phyloP scores from a whole-genome alignment of 2,329 filamentous ascomycete genomes.

The Arthrinium phaeospermum region DNA sequence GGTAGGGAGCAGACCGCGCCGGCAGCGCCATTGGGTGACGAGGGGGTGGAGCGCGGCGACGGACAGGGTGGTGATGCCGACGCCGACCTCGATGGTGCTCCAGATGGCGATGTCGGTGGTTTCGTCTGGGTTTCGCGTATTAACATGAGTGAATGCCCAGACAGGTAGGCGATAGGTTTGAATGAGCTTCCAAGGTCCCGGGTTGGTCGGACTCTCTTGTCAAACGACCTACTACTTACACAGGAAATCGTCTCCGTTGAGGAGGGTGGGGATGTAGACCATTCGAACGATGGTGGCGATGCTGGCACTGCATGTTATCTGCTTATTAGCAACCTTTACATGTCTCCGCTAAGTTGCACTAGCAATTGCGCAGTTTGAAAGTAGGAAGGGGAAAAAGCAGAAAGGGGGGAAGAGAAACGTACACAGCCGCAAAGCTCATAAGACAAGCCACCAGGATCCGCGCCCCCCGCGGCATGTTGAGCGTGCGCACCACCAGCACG shows the following conservation, averaged over 20 bases:
- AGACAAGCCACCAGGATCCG: slow-evolving; percentile 19
- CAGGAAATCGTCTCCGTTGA: slow-evolving; percentile 22
- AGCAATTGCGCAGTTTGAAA: neutral
- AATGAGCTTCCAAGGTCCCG: too few species aligned
- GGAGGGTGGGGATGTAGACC: neutral
- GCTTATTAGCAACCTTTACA: neutral
- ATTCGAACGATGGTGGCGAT: slow-evolving; percentile 1
- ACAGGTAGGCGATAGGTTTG: too few species aligned
- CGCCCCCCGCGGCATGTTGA: slow-evolving; percentile 17
- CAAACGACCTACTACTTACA: neutral
- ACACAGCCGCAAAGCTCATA: slow-evolving; percentile 20
- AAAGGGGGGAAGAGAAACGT: neutral
- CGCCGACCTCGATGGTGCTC: slow-evolving; percentile 10
- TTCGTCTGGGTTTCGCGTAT: neutral
- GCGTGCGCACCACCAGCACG: slow-evolving; percentile 18
- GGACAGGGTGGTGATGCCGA: slow-evolving; percentile 7
- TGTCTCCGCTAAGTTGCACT: neutral
- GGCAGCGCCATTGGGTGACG: neutral
- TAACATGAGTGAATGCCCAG: too few species aligned
- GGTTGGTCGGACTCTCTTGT: too few species aligned
- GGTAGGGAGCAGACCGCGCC: neutral
- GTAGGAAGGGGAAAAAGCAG: neutral
- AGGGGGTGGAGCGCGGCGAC: neutral
- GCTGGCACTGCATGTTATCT: neutral
- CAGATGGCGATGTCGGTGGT: slow-evolving; percentile 2